These are phyloP conservation scores for Nicotiana tomentosiformis DNA, from an alignment of 257 asterid genomes.

Conservation along the genomic window DNA sequence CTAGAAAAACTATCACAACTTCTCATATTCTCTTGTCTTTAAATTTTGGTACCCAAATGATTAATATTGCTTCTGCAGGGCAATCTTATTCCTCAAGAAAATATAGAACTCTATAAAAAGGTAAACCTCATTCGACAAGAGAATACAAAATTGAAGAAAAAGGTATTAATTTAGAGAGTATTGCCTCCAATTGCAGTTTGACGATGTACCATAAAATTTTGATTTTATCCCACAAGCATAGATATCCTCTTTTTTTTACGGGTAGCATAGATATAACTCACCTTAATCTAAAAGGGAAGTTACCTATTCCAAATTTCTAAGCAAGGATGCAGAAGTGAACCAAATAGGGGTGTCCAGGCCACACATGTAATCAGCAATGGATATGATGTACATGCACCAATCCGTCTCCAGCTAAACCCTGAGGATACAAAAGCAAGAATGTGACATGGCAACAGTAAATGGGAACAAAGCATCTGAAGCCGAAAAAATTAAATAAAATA, in stretches of 20 bases:
- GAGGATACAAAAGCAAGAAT: not conserved
- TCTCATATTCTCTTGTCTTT: not conserved
- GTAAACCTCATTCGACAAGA: conserved; percentile 33
- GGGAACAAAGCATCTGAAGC: not conserved
- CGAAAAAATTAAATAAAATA: not conserved
- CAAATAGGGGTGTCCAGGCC: conserved; percentile 12
- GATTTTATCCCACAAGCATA: no score
- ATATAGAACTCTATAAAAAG: conserved; percentile 42
- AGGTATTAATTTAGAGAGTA: conserved; percentile 24
- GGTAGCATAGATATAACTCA: no score
- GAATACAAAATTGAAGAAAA: conserved; percentile 40
- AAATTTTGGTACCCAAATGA: not conserved
- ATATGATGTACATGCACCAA: conserved; percentile 27
- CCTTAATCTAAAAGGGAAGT: not conserved
- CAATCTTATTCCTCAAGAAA: conserved; percentile 44
- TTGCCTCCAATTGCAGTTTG: no score
- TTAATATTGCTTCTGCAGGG: conserved; percentile 30
- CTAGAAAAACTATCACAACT: conserved; percentile 4
- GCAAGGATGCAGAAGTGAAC: conserved; percentile 19
- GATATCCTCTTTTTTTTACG: no score
- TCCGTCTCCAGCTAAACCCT: conserved; percentile 33
- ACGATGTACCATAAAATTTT: no score
- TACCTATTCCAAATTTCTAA: conserved; percentile 29
- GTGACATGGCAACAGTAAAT: not conserved
- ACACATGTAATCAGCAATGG: conserved; percentile 22